Evolutionary conservation across 164 flowering plant species (phyloP), one percentile per base, ranked within the genome.

Genomic region (Chloranthus sessilifolius): DNA sequence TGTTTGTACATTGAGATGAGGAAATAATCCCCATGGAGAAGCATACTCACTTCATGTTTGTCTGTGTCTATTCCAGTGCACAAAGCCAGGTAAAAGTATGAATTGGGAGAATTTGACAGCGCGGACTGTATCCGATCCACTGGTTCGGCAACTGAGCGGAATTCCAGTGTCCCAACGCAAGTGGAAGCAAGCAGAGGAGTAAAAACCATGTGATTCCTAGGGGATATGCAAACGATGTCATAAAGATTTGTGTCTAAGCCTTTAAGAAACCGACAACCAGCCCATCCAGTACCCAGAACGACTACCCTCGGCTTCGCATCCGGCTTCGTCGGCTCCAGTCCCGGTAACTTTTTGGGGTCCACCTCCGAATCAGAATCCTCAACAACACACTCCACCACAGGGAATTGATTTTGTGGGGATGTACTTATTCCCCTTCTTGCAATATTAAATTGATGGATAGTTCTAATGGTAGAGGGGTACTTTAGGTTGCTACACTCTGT

Each of bases 161-260:
- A 88, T 54, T 88, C 97, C 33, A 85, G 67, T 14, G 95, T 88
- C 30, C 97, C 97, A 47, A 83, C 95, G 61, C 92, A 85, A 49
- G 97, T 88, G 9, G 97, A 88, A 52, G 97, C 92, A 41, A 88
- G 82, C 63, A 88, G 69, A 49, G 95, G 97, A 12, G 97, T 88
- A 70, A 88, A 85, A 9, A 85, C 97, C 97, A 88, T 88, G 68
- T 88, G 97, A 40, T 88, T 88, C 60, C 97, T 64, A 0, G 92
- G 97, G 4, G 97, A 82, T 37, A 89, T 69, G 63, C 95, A 89
- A 29, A 89, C 94, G 53, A 79, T 77, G 60, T 89, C 90, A 51
- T 86, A 89, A 23, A 66, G 51, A 9, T 59, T 76, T 5, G 88
- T 83, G 62, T 89, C 80, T 7, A 89, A 26, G 35, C 89, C 97